phyloP scores from a whole-genome alignment of 371 early-diverging fungal genomes.

The Rhizopus arrhizus region DNA sequence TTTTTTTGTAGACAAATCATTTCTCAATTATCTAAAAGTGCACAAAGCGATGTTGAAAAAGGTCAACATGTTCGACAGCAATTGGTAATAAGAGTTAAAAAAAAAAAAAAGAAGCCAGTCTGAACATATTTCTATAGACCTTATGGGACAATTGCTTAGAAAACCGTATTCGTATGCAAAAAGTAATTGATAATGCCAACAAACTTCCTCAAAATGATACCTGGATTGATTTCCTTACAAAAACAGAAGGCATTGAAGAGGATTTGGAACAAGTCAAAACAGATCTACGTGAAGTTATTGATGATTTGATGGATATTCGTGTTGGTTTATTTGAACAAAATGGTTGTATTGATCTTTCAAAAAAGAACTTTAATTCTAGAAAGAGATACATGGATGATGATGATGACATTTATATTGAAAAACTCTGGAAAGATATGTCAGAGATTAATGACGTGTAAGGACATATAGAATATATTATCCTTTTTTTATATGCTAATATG shows the following conservation, averaged over 20 bases:
- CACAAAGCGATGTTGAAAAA: slow-evolving; percentile 83
- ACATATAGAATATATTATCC: neutral
- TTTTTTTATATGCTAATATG: neutral
- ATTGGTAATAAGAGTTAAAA: slow-evolving; percentile 26
- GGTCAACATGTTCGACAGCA: slow-evolving; percentile 87
- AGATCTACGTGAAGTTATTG: slow-evolving; percentile 46
- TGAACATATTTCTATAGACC: slow-evolving; percentile 34
- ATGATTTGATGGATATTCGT: slow-evolving; percentile 52
- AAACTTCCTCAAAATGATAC: slow-evolving; percentile 71
- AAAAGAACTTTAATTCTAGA: slow-evolving; percentile 33
- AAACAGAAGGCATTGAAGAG: slow-evolving; percentile 32
- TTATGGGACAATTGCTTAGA: slow-evolving; percentile 90
- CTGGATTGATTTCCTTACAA: slow-evolving; percentile 37
- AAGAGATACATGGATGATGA: slow-evolving; percentile 59
- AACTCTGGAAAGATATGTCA: slow-evolving; percentile 65
- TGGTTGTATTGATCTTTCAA: slow-evolving; percentile 38
- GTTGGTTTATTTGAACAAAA: slow-evolving; percentile 36
- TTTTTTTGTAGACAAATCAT: slow-evolving; percentile 54
- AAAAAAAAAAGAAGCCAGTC: neutral
- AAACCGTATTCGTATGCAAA: slow-evolving; percentile 88
- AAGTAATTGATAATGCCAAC: slow-evolving; percentile 74
- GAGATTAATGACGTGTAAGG: slow-evolving; percentile 58
- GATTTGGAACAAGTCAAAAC: slow-evolving; percentile 36
- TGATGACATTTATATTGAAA: slow-evolving; percentile 54
- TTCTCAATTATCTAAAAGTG: slow-evolving; percentile 67